Percentiles rank a stretch among this genome's conserved stretches.
Conservation (phyloP, 257 asterid species). For the Solanum piurae region DNA sequence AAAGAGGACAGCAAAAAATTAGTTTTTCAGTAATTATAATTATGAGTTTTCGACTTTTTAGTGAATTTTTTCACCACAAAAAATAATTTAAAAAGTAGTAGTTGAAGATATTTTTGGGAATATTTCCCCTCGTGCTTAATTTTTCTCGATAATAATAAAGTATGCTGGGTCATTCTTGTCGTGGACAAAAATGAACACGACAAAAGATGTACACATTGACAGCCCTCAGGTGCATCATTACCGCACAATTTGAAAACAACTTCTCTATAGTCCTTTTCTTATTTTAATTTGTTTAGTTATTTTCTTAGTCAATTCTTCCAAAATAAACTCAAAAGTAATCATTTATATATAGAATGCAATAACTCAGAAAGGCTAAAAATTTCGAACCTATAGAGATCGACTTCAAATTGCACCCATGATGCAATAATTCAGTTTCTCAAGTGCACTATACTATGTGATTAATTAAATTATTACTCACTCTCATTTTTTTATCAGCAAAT, state of each 20-base stretch:
- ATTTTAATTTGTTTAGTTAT: too few species aligned
- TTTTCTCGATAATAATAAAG: neutral
- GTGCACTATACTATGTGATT: neutral
- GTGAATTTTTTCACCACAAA: neutral
- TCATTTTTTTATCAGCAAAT: conserved; percentile 19
- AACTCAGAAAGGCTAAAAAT: neutral
- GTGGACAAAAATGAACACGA: neutral
- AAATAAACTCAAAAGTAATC: neutral
- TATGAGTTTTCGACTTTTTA: neutral
- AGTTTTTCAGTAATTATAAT: neutral
- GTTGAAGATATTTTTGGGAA: neutral
- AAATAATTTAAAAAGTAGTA: neutral
- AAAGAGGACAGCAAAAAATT: neutral
- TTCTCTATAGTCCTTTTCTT: neutral
- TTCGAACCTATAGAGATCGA: too few species aligned
- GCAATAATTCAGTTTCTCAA: neutral
- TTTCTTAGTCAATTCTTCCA: neutral
- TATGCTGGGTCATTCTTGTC: neutral
- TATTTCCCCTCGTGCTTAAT: neutral
- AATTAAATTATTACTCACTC: conserved; percentile 1
- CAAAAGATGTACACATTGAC: neutral
- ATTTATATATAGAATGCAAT: neutral
- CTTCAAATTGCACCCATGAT: neutral
- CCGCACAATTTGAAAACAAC: neutral
- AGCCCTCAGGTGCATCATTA: neutral